Evolutionary conservation across 2,329 filamentous ascomycete genomes (phyloP).

Genomic region (Ceratocystis cubensis): DNA sequence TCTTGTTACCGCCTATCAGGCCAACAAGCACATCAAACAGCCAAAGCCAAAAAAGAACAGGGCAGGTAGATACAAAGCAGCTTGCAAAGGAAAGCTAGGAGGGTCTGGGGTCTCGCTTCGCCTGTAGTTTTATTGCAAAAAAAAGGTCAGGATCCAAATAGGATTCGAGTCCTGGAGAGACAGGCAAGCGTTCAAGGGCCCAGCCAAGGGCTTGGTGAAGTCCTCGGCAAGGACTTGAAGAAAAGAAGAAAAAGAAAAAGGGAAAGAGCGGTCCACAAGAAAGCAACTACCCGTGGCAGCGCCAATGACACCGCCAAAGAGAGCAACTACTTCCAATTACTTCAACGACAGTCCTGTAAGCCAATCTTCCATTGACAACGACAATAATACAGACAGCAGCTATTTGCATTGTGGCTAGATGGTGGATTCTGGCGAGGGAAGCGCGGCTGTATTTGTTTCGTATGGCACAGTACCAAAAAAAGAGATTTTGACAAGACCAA

Average conservation of each 20-base stretch:
- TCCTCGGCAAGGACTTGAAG: slow-evolving; percentile 4
- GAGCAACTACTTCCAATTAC: no score
- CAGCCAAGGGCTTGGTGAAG: not conserved
- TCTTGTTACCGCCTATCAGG: not conserved
- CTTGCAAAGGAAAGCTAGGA: not conserved
- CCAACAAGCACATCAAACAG: not conserved
- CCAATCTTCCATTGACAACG: not conserved
- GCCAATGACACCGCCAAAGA: not conserved
- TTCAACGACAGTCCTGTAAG: no score
- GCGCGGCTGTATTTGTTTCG: not conserved
- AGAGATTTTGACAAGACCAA: not conserved
- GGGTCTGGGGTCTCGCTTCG: not conserved
- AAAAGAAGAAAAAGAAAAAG: not conserved
- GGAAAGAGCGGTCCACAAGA: not conserved
- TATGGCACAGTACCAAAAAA: not conserved
- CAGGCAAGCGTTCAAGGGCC: not conserved
- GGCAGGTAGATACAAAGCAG: not conserved
- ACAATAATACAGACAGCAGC: not conserved
- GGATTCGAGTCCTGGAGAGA: not conserved
- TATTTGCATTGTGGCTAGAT: not conserved
- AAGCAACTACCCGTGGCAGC: not conserved
- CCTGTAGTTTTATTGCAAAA: not conserved
- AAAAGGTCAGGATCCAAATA: not conserved
- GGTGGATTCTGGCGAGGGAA: not conserved
- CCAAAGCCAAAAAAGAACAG: not conserved